These are phyloP conservation scores for Suillus ampliporus DNA, from an alignment of 768 basidiomycete genomes.

Conservation along the genomic window DNA sequence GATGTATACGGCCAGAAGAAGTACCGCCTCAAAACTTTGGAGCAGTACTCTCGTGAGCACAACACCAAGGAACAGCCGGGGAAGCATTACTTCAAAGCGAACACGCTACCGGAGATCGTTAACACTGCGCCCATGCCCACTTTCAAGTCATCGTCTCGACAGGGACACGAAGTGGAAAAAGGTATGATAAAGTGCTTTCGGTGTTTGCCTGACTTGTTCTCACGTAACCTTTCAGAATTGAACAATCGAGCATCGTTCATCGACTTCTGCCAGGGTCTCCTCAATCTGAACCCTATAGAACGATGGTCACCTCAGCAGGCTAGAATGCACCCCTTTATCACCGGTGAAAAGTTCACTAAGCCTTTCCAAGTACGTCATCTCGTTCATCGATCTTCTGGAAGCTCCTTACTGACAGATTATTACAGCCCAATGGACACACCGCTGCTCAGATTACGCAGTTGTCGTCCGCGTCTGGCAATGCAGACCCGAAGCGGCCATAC, in stretches of 20 bases:
- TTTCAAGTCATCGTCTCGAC: constrained; percentile 73
- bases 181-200: constrained; percentile 50
- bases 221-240: constrained; percentile 56
- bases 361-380: constrained; percentile 71
- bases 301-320: constrained; percentile 99
- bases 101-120: constrained; percentile 92
- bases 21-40: constrained; percentile 86
- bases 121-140: constrained; percentile 93
- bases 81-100: constrained; percentile 98
- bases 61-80: constrained; percentile 96
- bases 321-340: constrained; percentile 94
- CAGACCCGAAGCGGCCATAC: constrained; percentile 87
- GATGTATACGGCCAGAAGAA: constrained; percentile 83
- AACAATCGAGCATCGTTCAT: constrained; percentile 94
- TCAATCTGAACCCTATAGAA: constrained; percentile 93
- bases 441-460: constrained; percentile 31
- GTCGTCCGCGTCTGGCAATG: constrained; percentile 35
- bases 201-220: constrained; percentile 5
- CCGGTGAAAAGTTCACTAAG: constrained; percentile 93
- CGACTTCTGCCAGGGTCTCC: constrained; percentile 94
- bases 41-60: constrained; percentile 96
- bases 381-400: constrained; percentile 6
- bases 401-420: constrained; percentile 1
- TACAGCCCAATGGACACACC: constrained; percentile 59
- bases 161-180: constrained; percentile 87